These are phyloP conservation scores for Leccinellum luteum DNA, from an alignment of 768 basidiomycete species.

Conservation along the genomic window DNA sequence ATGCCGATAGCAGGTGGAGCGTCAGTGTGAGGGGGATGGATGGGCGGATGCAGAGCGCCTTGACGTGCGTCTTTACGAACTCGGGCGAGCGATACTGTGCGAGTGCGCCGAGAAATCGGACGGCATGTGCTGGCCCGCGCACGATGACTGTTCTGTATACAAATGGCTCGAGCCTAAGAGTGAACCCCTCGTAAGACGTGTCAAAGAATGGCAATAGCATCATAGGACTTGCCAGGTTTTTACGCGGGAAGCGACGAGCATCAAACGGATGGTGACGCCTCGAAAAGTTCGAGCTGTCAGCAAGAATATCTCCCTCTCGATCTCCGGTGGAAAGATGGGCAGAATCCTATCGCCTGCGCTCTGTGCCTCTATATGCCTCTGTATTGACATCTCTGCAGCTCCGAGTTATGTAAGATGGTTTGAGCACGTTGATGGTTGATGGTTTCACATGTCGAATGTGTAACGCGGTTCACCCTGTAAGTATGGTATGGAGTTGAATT, in stretches of 20 bases:
- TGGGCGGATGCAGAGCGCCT: constrained; percentile 12
- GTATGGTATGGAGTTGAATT: too few relatives aligned
- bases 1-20: too few relatives aligned
- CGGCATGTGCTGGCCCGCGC: constrained; percentile 3
- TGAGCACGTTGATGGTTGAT: too few relatives aligned
- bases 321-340: constrained; percentile 18
- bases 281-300: constrained; percentile 7
- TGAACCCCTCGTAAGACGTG: not conserved
- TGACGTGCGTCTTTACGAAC: constrained; percentile 12
- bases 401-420: too few relatives aligned
- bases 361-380: not conserved
- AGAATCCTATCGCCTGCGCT: not conserved
- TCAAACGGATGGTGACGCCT: too few relatives aligned
- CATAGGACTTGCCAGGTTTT: constrained; percentile 15
- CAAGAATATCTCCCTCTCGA: constrained; percentile 21
- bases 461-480: too few relatives aligned
- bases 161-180: constrained; percentile 20
- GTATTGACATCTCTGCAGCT: too few relatives aligned
- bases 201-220: not conserved
- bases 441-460: too few relatives aligned
- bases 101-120: too few relatives aligned
- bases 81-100: too few relatives aligned
- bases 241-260: constrained; percentile 15
- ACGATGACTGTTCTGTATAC: constrained; percentile 20
- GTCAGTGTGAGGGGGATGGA: too few relatives aligned